Percentiles rank a stretch among this genome's conserved stretches.
Evolutionary conservation across 257 asterid genomes (phyloP).

Genomic region (Lantana camara): DNA sequence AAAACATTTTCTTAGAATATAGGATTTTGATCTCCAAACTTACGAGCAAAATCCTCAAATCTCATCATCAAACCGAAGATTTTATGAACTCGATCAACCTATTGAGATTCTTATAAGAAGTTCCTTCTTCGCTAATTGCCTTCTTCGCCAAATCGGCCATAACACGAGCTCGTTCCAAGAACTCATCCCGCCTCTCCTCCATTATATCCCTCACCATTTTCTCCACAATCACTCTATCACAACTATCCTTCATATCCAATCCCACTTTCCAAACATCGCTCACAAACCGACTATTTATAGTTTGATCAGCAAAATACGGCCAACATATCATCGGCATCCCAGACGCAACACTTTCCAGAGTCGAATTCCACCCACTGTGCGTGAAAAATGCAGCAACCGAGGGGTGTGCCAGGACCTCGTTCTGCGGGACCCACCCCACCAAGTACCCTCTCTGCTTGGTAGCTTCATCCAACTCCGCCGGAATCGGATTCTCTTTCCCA

Average conservation of each 20-base stretch:
- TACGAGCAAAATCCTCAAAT: background rate
- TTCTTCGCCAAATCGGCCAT: conserved; percentile 42
- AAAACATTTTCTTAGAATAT: background rate
- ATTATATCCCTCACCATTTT: conserved; percentile 54
- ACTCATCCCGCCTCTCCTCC: conserved; percentile 50
- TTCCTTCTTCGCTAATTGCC: conserved; percentile 47
- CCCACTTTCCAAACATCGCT: conserved; percentile 56
- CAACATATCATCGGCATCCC: conserved; percentile 63
- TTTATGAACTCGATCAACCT: conserved; percentile 42
- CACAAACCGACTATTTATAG: conserved; percentile 54
- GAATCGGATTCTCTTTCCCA: conserved; percentile 19
- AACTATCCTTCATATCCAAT: conserved; percentile 60
- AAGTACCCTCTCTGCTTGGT: conserved; percentile 43
- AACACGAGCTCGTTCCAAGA: conserved; percentile 33
- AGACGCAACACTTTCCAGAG: conserved; percentile 39
- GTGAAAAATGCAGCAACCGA: conserved; percentile 48
- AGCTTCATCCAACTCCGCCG: conserved; percentile 32
- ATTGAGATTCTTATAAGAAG: conserved; percentile 40
- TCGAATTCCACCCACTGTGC: conserved; percentile 64
- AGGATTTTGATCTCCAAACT: background rate
- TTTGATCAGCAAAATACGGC: conserved; percentile 58
- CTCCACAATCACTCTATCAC: conserved; percentile 46
- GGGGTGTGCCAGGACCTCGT: conserved; percentile 48
- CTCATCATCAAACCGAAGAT: background rate
- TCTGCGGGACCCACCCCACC: conserved; percentile 61